These are phyloP conservation scores for Trebouxiophyceae sp. DNA, from an alignment of 163 green algal genomes.

Conservation along the genomic window DNA sequence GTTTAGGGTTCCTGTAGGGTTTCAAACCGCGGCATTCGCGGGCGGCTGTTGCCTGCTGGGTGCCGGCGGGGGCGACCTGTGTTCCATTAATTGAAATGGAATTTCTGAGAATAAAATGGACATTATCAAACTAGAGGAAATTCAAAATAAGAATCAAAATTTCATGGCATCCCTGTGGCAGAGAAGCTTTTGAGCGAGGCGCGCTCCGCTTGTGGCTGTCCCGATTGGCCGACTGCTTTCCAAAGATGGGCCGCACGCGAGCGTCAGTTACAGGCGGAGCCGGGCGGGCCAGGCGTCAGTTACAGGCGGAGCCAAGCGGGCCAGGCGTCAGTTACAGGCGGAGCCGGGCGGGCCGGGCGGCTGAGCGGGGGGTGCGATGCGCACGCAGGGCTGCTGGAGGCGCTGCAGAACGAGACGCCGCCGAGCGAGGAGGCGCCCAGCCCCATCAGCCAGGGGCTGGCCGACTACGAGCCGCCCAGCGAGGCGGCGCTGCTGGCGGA, in stretches of 20 bases:
- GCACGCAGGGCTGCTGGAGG: slow-evolving; percentile 39
- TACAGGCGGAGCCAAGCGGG: no score
- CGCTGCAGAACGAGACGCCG: slow-evolving; percentile 18
- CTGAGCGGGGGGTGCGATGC: no score
- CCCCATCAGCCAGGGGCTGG: slow-evolving; percentile 4
- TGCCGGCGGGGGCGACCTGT: not conserved
- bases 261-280: no score
- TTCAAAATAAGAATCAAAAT: no score
- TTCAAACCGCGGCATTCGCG: not conserved
- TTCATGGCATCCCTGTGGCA: no score
- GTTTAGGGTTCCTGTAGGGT: not conserved
- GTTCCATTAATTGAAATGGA: not conserved
- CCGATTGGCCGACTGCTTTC: no score
- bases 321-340: no score
- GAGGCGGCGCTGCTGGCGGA: slow-evolving; percentile 36
- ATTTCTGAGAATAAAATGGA: not conserved
- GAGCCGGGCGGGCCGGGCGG: no score
- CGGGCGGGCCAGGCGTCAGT: no score
- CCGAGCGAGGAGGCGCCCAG: slow-evolving; percentile 2
- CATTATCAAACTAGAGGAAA: not conserved
- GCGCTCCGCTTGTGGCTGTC: not conserved
- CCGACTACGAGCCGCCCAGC: slow-evolving; percentile 27
- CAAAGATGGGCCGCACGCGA: no score
- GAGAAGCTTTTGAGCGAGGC: not conserved
- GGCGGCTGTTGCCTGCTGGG: not conserved